phyloP scores from a whole-genome alignment of 495 filamentous ascomycete genomes.

The Cercophora newfieldiana region DNA sequence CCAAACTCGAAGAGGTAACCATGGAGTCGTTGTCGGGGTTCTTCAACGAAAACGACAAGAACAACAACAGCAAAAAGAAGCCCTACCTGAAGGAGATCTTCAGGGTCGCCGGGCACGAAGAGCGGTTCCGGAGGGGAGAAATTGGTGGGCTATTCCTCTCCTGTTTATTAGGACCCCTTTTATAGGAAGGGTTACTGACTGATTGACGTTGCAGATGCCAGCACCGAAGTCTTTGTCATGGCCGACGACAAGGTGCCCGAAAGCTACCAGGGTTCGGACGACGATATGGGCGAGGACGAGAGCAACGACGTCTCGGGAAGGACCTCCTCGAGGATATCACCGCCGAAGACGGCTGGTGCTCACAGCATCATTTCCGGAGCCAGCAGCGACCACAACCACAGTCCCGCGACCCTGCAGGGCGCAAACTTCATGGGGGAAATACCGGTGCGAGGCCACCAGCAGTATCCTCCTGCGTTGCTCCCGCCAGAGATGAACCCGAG shows the following conservation, averaged over 20 bases:
- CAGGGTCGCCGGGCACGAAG: slow-evolving; percentile 63
- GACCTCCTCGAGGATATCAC: slow-evolving; percentile 28
- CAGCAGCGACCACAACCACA: slow-evolving; percentile 34
- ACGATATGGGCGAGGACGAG: slow-evolving; percentile 38
- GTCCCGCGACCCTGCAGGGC: slow-evolving; percentile 30
- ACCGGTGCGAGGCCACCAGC: slow-evolving; percentile 26
- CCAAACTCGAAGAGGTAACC: slow-evolving; percentile 47
- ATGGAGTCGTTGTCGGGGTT: slow-evolving; percentile 47
- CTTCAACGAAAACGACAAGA: slow-evolving; percentile 45
- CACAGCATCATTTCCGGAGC: slow-evolving; percentile 31
- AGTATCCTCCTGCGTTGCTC: slow-evolving; percentile 30
- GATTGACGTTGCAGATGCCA: slow-evolving; percentile 36
- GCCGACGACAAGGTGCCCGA: slow-evolving; percentile 34
- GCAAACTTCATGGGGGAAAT: slow-evolving; percentile 34
- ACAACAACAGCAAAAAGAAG: slow-evolving; percentile 44
- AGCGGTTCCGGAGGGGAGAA: slow-evolving; percentile 58
- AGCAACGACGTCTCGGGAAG: slow-evolving; percentile 22
- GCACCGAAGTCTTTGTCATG: slow-evolving; percentile 43
- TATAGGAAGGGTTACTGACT: neutral
- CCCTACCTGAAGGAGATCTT: slow-evolving; percentile 64
- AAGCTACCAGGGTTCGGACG: slow-evolving; percentile 31
- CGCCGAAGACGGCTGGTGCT: slow-evolving; percentile 26
- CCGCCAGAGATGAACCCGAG: slow-evolving; percentile 28
- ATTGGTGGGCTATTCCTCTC: slow-evolving; percentile 54
- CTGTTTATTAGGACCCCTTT: neutral